Percentiles rank a stretch among this genome's conserved stretches.
Evolutionary conservation across 2,329 filamentous ascomycete genomes (phyloP).

Genomic region (Sporothrix mexicana): DNA sequence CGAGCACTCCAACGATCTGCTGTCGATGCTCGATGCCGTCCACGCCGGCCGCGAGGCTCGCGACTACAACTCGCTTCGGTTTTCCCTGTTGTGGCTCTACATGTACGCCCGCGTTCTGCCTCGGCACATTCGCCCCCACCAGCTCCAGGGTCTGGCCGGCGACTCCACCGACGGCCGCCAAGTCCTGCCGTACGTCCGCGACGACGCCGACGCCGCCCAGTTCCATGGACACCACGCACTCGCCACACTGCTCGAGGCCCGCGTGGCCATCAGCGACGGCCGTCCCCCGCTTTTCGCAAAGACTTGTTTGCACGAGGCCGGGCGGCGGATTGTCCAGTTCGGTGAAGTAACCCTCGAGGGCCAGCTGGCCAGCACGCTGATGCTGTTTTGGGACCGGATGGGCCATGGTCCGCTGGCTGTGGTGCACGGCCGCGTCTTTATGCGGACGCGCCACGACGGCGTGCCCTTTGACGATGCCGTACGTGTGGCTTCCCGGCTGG

Average conservation of each 20-base stretch:
- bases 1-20: constrained; percentile 85
- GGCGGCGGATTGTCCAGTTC: constrained; percentile 29
- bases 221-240: constrained; percentile 31
- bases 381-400: constrained; percentile 76
- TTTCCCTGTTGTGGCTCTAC: constrained; percentile 93
- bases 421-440: constrained; percentile 73
- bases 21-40: constrained; percentile 93
- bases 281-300: constrained; percentile 33
- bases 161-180: constrained; percentile 36
- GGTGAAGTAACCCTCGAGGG: constrained; percentile 35
- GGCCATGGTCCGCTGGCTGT: constrained; percentile 64
- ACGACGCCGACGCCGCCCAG: constrained; percentile 31
- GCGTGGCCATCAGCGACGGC: constrained; percentile 35
- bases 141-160: constrained; percentile 38
- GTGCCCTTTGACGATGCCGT: constrained; percentile 76
- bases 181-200: constrained; percentile 37
- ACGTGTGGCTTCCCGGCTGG: constrained; percentile 73
- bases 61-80: constrained; percentile 91
- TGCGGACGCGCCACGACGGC: constrained; percentile 69
- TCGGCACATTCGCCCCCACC: constrained; percentile 54
- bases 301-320: constrained; percentile 32
- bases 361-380: constrained; percentile 45
- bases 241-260: constrained; percentile 35
- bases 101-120: constrained; percentile 72
- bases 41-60: constrained; percentile 93